phyloP scores from a whole-genome alignment of 2,329 filamentous ascomycete genomes.

The Calonectria hongkongensis region DNA sequence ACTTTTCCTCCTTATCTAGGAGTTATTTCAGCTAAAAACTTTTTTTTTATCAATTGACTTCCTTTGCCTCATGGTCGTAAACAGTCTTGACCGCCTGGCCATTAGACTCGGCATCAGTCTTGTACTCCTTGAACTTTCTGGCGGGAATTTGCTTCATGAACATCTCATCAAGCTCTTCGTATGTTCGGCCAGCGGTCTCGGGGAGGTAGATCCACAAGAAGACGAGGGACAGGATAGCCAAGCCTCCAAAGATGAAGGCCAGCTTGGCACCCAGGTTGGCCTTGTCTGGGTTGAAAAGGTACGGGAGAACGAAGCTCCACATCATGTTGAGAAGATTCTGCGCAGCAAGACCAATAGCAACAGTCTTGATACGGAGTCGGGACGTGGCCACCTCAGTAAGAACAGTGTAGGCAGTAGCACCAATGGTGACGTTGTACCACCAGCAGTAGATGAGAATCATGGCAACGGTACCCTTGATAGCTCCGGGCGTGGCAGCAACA shows the following conservation, averaged over 20 bases:
- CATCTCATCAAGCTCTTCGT: slow-evolving; percentile 47
- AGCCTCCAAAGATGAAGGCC: slow-evolving; percentile 44
- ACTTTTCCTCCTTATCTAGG: slow-evolving; percentile 2
- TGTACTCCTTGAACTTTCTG: slow-evolving; percentile 40
- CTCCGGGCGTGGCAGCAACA: slow-evolving; percentile 36
- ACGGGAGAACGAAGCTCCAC: slow-evolving; percentile 44
- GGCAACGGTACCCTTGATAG: slow-evolving; percentile 56
- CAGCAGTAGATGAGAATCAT: slow-evolving; percentile 63
- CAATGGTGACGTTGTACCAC: slow-evolving; percentile 64
- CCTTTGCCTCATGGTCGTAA: slow-evolving; percentile 44
- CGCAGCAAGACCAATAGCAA: slow-evolving; percentile 47
- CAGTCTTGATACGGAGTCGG: slow-evolving; percentile 62
- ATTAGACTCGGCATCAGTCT: slow-evolving; percentile 41
- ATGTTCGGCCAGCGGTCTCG: slow-evolving; percentile 45
- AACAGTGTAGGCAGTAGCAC: slow-evolving; percentile 61
- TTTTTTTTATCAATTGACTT: slow-evolving; percentile 11
- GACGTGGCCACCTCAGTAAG: slow-evolving; percentile 63
- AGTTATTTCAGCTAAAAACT: slow-evolving; percentile 22
- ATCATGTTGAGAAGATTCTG: slow-evolving; percentile 43
- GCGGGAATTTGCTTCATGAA: slow-evolving; percentile 40
- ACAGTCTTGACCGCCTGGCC: slow-evolving; percentile 44
- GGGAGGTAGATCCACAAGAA: slow-evolving; percentile 46
- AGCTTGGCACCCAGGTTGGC: slow-evolving; percentile 43
- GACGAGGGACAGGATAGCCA: slow-evolving; percentile 37
- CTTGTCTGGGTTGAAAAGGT: slow-evolving; percentile 46